Evolutionary conservation across 2,329 filamentous ascomycete genomes (phyloP), one percentile per base, ranked within the genome.

Genomic region (Phialocephala subalpina): DNA sequence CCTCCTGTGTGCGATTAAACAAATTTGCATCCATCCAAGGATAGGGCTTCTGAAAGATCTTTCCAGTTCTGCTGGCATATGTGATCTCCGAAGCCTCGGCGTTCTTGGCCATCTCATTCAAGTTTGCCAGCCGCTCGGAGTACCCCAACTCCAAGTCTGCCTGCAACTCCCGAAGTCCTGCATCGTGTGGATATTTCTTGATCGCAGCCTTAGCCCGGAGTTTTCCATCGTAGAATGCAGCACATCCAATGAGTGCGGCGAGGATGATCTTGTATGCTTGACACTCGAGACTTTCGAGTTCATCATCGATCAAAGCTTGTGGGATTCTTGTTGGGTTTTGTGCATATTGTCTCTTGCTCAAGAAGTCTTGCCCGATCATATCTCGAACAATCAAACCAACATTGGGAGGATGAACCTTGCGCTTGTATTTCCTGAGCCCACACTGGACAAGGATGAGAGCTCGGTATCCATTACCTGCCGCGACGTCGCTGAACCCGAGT

Each of bases 11-110:
- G 22, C 74, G 60, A 0, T 55, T 36, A 20, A 68, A 72, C 0
- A 75, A 60, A 0, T 40, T 57, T 7, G 65, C n/a, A 12, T 72
- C 68, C 57, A 75, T 45, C 73, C 73, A 75, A 5, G 73, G 73
- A 35, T 76, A 76, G n/a, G 57, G 67, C 25, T 69, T 72, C 52
- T 70, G 67, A 22, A 64, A 70, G 1, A 75, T 73, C 40, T 67
- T 65, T 1, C 73, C 73, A 2, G 16, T 62, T 11, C 70, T 45
- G 4, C 58, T 62, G 2, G 42, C 18, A 0, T 52, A 36, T 6
- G 52, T 25, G 1, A 69, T 25, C 38, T 69, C 61, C 12, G 20
- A 20, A 1, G 38, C 25, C 12, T 61, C 18, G 2, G 52, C n/a
- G 2, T 40, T 42, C 3, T 33, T 14, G 18, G 11, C 55, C 4